phyloP scores from a whole-genome alignment of 2,329 filamentous ascomycete genomes.

The Acarospora socialis region DNA sequence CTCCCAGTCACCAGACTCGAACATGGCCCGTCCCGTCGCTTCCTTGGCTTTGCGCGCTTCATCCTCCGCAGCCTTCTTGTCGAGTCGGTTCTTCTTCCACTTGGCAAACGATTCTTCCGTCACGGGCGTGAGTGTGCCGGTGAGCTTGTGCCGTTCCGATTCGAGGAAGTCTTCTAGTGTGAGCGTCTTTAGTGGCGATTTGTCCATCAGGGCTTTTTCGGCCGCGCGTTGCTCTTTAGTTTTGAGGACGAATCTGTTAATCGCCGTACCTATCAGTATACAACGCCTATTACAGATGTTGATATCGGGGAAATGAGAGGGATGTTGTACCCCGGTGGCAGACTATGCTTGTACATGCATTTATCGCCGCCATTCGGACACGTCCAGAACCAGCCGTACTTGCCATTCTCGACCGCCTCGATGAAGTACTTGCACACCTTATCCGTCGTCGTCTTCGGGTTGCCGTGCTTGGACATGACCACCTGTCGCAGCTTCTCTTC shows the following conservation, averaged over 20 bases:
- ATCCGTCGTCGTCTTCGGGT: constrained; percentile 86
- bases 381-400: constrained; percentile 98
- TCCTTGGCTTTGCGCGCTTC: constrained; percentile 85
- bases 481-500: constrained; percentile 89
- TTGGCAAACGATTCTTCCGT: constrained; percentile 85
- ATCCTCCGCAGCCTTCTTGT: constrained; percentile 92
- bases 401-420: constrained; percentile 90
- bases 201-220: constrained; percentile 91
- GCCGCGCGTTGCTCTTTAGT: constrained; percentile 92
- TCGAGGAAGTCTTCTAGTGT: constrained; percentile 97
- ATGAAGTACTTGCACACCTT: constrained; percentile 99
- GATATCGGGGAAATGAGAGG: constrained; percentile 1
- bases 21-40: constrained; percentile 84
- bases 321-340: constrained; percentile 69
- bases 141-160: constrained; percentile 88
- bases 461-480: constrained; percentile 90
- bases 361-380: constrained; percentile 95
- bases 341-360: constrained; percentile 95
- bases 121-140: constrained; percentile 80
- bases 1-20: constrained; percentile 91
- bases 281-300: too few species aligned
- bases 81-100: constrained; percentile 88
- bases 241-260: constrained; percentile 74
- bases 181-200: constrained; percentile 83
- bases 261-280: too few species aligned